These are phyloP conservation scores for Huntiella moniliformis DNA, from an alignment of 2,329 filamentous ascomycete species.

Conservation along the genomic window DNA sequence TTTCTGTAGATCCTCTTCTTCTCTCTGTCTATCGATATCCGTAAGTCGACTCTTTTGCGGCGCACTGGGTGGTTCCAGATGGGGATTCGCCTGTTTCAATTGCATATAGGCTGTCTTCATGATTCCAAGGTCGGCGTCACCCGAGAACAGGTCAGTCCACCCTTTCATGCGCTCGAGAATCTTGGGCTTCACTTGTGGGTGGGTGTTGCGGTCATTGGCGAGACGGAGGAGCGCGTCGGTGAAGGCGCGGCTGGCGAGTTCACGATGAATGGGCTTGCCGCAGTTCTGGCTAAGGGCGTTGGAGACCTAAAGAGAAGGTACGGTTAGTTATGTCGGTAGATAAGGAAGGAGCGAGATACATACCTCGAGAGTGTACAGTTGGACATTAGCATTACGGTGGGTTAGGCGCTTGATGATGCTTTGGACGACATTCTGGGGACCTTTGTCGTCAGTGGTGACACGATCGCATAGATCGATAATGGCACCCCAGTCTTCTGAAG, in stretches of 20 bases:
- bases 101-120: constrained; percentile 92
- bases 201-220: constrained; percentile 85
- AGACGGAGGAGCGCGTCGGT: constrained; percentile 84
- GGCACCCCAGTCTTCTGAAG: constrained; percentile 53
- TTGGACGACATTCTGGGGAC: constrained; percentile 67
- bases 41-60: constrained; percentile 87
- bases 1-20: constrained; percentile 95
- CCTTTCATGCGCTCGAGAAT: constrained; percentile 92
- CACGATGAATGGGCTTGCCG: constrained; percentile 67
- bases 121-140: constrained; percentile 79
- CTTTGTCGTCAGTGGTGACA: constrained; percentile 33
- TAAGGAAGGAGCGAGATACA: background rate
- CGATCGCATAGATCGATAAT: constrained; percentile 47
- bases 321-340: background rate
- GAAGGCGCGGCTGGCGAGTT: constrained; percentile 78
- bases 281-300: constrained; percentile 89
- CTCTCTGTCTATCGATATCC: constrained; percentile 74
- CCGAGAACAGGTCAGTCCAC: constrained; percentile 87
- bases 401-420: constrained; percentile 82
- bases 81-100: constrained; percentile 70
- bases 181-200: constrained; percentile 91
- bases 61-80: constrained; percentile 76
- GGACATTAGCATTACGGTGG: constrained; percentile 88
- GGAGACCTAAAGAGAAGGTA: constrained; percentile 39
- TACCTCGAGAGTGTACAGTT: constrained; percentile 83